Conservation (phyloP, 1,284 basidiomycete genomes). For the Acaromyces ingoldii region DNA sequence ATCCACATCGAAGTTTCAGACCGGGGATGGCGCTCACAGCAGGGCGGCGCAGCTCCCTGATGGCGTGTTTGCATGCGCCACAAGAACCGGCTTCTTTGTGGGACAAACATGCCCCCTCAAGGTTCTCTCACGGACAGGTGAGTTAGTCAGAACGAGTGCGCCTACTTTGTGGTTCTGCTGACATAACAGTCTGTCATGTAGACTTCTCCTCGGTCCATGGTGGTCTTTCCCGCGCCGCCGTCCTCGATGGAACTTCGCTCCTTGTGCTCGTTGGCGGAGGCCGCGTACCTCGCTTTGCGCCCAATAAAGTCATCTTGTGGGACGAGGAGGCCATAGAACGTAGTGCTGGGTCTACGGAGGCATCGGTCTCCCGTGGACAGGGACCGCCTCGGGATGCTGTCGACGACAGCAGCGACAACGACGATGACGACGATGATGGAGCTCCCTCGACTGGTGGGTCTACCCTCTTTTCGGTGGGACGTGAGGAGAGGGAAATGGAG, state of each 20-base stretch:
- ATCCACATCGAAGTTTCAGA: background rate
- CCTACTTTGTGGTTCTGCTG: background rate
- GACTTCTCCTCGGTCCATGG: slow-evolving; percentile 31
- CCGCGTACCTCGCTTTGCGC: slow-evolving; percentile 37
- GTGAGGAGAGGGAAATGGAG: too few species aligned
- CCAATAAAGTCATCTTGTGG: slow-evolving; percentile 45
- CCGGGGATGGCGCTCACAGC: background rate
- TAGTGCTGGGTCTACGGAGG: too few species aligned
- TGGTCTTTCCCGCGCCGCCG: slow-evolving; percentile 26
- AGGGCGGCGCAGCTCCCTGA: background rate
- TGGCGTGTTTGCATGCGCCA: slow-evolving; percentile 39
- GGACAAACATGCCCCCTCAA: slow-evolving; percentile 29
- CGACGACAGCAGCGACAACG: too few species aligned
- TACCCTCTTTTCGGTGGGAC: too few species aligned
- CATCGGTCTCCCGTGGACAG: too few species aligned
- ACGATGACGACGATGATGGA: too few species aligned
- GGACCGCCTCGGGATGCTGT: too few species aligned
- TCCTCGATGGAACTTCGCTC: slow-evolving; percentile 32
- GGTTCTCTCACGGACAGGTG: slow-evolving; percentile 19
- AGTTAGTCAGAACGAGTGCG: background rate
- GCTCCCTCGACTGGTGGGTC: too few species aligned
- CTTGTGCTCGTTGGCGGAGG: slow-evolving; percentile 43
- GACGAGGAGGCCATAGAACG: slow-evolving; percentile 38
- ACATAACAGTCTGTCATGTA: background rate
- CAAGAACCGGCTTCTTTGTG: slow-evolving; percentile 32